Percentiles rank a stretch among this genome's conserved stretches.
These are phyloP conservation scores for Picea abies DNA, from an alignment of 83 land plant genomes.

Conservation along the genomic window DNA sequence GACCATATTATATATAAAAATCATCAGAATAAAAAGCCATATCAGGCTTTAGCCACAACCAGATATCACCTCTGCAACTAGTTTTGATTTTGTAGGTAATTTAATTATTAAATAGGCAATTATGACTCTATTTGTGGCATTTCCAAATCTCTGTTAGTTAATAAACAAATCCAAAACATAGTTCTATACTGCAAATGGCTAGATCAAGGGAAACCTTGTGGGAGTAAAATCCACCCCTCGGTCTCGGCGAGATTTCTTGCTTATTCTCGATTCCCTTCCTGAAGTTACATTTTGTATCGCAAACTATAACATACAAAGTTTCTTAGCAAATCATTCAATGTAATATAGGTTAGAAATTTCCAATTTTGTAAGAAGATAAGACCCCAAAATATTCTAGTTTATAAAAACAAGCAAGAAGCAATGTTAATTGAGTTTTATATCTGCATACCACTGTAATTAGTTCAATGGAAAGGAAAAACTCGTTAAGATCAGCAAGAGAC, in stretches of 20 bases:
- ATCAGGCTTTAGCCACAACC: not conserved
- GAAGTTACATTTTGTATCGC: constrained; percentile 78
- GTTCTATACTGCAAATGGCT: not conserved
- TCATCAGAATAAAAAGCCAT: not conserved
- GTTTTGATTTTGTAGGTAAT: not conserved
- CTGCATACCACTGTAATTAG: not conserved
- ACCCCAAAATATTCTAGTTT: not conserved
- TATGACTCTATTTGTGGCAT: not conserved
- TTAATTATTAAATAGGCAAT: not conserved
- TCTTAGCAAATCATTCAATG: not conserved
- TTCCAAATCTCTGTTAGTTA: not conserved
- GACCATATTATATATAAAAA: not conserved
- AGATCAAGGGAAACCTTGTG: constrained; percentile 44
- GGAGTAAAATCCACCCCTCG: constrained; percentile 52
- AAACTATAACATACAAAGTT: constrained; percentile 42
- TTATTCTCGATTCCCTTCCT: constrained; percentile 68
- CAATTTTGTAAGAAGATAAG: no score
- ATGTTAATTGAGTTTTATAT: not conserved
- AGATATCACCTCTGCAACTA: not conserved
- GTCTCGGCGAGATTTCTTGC: constrained; percentile 77
- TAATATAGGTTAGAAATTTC: no score
- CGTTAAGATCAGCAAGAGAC: not conserved
- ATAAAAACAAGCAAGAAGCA: not conserved
- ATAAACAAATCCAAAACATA: not conserved
- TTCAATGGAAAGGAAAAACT: not conserved